Evolutionary conservation across 2,329 filamentous ascomycete species (phyloP).

Genomic region (Sordariomycetes sp.): DNA sequence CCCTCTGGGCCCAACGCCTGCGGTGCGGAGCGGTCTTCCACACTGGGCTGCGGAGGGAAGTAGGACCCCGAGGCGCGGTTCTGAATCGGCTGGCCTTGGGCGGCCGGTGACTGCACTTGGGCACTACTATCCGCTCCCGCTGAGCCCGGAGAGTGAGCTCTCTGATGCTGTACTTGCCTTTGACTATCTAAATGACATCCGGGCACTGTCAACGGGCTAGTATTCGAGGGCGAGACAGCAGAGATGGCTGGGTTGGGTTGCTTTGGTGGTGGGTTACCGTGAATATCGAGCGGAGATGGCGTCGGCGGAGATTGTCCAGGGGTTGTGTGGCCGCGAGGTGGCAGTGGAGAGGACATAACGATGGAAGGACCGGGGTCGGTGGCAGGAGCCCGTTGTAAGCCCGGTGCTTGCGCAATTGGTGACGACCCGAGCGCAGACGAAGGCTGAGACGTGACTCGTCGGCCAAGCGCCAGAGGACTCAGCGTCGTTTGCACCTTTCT

Average conservation of each 20-base stretch:
- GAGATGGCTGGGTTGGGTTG: not conserved
- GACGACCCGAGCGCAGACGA: not conserved
- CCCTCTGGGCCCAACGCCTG: not conserved
- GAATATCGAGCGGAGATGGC: constrained; percentile 1
- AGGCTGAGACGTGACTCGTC: not conserved
- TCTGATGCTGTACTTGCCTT: not conserved
- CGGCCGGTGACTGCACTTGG: not conserved
- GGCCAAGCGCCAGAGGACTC: not conserved
- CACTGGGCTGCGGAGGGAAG: constrained; percentile 1
- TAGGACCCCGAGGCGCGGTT: not conserved
- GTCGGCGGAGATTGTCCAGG: not conserved
- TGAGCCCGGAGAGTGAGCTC: not conserved
- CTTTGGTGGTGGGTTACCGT: not conserved
- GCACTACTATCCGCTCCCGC: not conserved
- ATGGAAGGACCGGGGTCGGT: not conserved
- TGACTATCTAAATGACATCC: not conserved
- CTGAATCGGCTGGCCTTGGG: not conserved
- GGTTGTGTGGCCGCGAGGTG: not conserved
- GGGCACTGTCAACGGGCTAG: not conserved
- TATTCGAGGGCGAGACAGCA: not conserved
- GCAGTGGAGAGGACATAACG: not conserved
- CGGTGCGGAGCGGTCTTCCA: not conserved
- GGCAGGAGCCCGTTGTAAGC: too few species aligned
- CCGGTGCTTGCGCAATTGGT: not conserved
- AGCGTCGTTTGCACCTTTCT: not conserved